Conservation (phyloP, 768 basidiomycete species). For the Boletus vermiculosoides region DNA sequence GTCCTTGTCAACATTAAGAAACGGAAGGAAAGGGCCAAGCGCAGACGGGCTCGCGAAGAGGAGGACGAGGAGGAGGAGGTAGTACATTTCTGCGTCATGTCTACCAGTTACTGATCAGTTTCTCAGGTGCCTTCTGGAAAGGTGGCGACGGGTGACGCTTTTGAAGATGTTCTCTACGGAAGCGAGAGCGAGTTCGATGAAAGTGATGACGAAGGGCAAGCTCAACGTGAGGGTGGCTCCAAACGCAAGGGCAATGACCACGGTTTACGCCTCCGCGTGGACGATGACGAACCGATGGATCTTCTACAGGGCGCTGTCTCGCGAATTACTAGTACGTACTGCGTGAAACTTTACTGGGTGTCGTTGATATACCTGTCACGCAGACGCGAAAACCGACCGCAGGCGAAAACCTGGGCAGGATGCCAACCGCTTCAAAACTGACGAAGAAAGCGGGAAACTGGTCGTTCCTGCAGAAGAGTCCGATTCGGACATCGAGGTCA, state of each 20-base stretch:
- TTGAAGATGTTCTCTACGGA: slow-evolving; percentile 96
- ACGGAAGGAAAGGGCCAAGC: slow-evolving; percentile 89
- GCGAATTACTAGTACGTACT: slow-evolving; percentile 62
- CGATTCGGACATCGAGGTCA: slow-evolving; percentile 45
- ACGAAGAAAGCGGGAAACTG: slow-evolving; percentile 80
- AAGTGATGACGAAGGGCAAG: slow-evolving; percentile 56
- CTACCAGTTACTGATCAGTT: slow-evolving; percentile 8
- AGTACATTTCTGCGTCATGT: not conserved
- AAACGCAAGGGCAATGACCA: slow-evolving; percentile 39
- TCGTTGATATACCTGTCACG: slow-evolving; percentile 5
- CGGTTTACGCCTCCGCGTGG: slow-evolving; percentile 72
- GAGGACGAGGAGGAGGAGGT: slow-evolving; percentile 61
- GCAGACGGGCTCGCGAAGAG: slow-evolving; percentile 67
- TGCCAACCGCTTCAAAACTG: slow-evolving; percentile 81
- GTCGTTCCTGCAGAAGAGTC: slow-evolving; percentile 62
- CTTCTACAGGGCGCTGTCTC: slow-evolving; percentile 78
- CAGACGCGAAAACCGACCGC: slow-evolving; percentile 47
- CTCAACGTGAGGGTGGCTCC: slow-evolving; percentile 30
- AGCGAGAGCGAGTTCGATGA: slow-evolving; percentile 89
- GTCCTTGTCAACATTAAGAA: slow-evolving; percentile 94
- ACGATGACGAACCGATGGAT: slow-evolving; percentile 95
- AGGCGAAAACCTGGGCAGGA: slow-evolving; percentile 84
- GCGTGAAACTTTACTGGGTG: not conserved
- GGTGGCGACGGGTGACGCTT: slow-evolving; percentile 75
- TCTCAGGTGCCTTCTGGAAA: slow-evolving; percentile 45